Evolutionary conservation across 2,329 filamentous ascomycete genomes (phyloP), one percentile per base, ranked within the genome.

Genomic region (Mycosphaerella sp.): DNA sequence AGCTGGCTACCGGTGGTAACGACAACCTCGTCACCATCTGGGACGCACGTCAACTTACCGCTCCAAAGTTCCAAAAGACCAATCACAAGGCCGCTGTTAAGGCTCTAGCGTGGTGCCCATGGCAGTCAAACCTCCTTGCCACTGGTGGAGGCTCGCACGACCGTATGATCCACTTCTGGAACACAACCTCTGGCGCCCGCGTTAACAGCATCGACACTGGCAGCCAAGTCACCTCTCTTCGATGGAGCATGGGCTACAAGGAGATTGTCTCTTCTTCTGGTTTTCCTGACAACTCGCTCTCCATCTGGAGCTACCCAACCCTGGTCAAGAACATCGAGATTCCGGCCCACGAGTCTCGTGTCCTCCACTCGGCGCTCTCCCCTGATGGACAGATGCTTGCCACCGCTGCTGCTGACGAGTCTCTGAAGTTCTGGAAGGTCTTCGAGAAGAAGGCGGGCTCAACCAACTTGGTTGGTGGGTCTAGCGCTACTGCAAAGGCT

Each of bases 101-200:
- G 81, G 93, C 93, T 53, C 82, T 98, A 41, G 87, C 89, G 58
- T 98, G 93, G 93, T 98, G 93, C 79, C 93, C 93, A 39, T 98
- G 93, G 93, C 93, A 95, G 75, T 84, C 88, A 72, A 97, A 96
- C 78, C 83, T 97, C 44, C 85, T 98, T 42, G 93, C 93, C 52
- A 97, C 93, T 39, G 93, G 93, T 51, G 93, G 93, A 66, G 93
- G 93, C 62, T 94, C 89, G 39, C 94, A 96, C 71, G 93, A 98
- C 70, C 87, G 89, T 62, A 87, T 96, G 74, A 98, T 98, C 71
- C 93, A 98, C 78, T 98, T 98, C 81, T 98, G 93, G 93, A 98
- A 98, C 80, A 94, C 90, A 41, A 97, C 93, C 17, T 95, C 91
- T 4, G 93, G 93, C 55, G 91, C 93, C 47, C 87, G 93, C 63